Evolutionary conservation across 148 eudicot species (phyloP).

Genomic region (Diospyros kaki): DNA sequence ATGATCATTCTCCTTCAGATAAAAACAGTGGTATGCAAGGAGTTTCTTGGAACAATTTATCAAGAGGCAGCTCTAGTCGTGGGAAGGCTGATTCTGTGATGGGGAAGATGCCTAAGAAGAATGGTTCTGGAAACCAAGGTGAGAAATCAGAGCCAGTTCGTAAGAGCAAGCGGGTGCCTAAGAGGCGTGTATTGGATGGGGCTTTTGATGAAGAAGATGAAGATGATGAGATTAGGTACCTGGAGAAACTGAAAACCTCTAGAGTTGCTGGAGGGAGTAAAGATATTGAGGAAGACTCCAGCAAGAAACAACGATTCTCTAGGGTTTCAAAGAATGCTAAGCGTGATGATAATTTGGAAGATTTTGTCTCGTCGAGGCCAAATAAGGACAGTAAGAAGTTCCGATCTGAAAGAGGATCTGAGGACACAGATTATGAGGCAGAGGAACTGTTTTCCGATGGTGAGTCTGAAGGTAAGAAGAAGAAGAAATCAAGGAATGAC

Average conservation of each 20-base stretch:
- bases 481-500: conserved; percentile 57
- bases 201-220: conserved; percentile 79
- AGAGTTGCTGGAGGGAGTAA: conserved; percentile 35
- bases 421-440: conserved; percentile 63
- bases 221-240: conserved; percentile 88
- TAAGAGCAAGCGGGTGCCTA: conserved; percentile 65
- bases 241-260: conserved; percentile 73
- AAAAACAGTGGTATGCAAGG: conserved; percentile 62
- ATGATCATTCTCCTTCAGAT: conserved; percentile 35
- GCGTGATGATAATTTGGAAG: conserved; percentile 29
- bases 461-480: conserved; percentile 46
- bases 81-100: conserved; percentile 46
- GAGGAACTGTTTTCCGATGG: conserved; percentile 55
- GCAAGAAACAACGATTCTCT: conserved; percentile 54
- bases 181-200: conserved; percentile 55
- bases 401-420: conserved; percentile 34
- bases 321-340: conserved; percentile 38
- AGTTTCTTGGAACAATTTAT: conserved; percentile 79
- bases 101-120: conserved; percentile 38
- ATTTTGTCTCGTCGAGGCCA: conserved; percentile 24
- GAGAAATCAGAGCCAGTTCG: conserved; percentile 55
- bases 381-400: conserved; percentile 52
- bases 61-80: conserved; percentile 48
- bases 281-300: conserved; percentile 52
- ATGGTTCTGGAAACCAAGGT: conserved; percentile 39